Evolutionary conservation across 768 basidiomycete species (phyloP).

Genomic region (Plicaturopsis crispa): DNA sequence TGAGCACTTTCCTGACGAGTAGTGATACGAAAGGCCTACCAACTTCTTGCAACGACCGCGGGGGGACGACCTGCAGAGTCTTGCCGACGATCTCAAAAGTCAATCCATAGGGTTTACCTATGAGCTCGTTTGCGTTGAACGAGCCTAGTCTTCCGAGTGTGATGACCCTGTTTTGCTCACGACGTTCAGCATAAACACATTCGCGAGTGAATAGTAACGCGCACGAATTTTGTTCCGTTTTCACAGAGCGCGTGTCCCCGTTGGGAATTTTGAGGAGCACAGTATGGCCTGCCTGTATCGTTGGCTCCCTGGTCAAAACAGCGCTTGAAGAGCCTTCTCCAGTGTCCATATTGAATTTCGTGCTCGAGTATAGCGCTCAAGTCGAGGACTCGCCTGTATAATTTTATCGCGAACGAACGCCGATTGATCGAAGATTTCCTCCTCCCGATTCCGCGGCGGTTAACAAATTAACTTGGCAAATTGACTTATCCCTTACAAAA

Average conservation of each 20-base stretch:
- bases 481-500: no score
- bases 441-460: no score
- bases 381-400: slow-evolving; percentile 5
- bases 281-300: slow-evolving; percentile 64
- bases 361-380: slow-evolving; percentile 10
- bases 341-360: no score
- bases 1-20: slow-evolving; percentile 3
- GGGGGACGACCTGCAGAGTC: slow-evolving; percentile 53
- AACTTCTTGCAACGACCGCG: slow-evolving; percentile 67
- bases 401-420: not conserved
- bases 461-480: no score
- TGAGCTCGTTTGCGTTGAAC: slow-evolving; percentile 70
- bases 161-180: slow-evolving; percentile 40
- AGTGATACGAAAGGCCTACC: slow-evolving; percentile 40
- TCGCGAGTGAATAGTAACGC: slow-evolving; percentile 16
- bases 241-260: slow-evolving; percentile 68
- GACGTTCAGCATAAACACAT: slow-evolving; percentile 3
- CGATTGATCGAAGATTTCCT: not conserved
- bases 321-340: no score
- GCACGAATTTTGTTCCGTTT: slow-evolving; percentile 67
- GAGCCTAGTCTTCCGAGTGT: slow-evolving; percentile 82
- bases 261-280: slow-evolving; percentile 76
- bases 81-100: slow-evolving; percentile 81
- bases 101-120: slow-evolving; percentile 80
- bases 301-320: no score